Evolutionary conservation across 768 basidiomycete genomes (phyloP).

Genomic region (Psilocybe cubensis): DNA sequence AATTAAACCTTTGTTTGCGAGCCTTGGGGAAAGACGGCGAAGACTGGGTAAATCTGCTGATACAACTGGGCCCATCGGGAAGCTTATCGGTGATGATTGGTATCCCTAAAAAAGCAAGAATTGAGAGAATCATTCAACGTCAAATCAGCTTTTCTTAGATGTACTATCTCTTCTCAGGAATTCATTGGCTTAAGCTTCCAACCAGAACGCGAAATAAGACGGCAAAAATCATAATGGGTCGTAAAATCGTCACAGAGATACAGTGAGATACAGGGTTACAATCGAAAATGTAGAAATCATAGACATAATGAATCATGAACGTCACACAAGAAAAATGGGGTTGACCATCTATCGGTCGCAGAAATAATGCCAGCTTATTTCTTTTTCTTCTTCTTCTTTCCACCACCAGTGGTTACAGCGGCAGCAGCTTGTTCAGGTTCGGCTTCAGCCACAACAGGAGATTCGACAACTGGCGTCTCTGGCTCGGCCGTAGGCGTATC

Average conservation of each 20-base stretch:
- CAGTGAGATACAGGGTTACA: neutral
- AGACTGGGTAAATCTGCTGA: no score
- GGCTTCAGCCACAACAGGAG: neutral
- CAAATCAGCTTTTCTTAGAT: no score
- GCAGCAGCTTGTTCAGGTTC: neutral
- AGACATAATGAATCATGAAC: neutral
- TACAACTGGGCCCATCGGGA: no score
- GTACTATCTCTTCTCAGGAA: no score
- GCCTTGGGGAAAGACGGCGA: no score
- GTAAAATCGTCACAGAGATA: neutral
- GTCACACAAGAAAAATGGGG: neutral
- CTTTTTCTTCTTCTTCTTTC: slow-evolving; percentile 16
- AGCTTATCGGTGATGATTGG: no score
- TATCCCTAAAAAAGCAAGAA: no score
- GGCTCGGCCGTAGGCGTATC: slow-evolving; percentile 1
- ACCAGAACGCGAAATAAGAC: neutral
- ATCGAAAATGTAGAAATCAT: neutral
- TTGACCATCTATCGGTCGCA: neutral
- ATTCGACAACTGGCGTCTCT: slow-evolving; percentile 10
- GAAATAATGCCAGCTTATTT: slow-evolving; percentile 3
- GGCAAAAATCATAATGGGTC: neutral
- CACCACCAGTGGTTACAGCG: slow-evolving; percentile 3
- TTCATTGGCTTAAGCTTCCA: no score
- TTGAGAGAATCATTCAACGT: no score
- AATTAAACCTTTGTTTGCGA: no score